Percentiles rank a stretch among this genome's conserved stretches.
phyloP scores from a whole-genome alignment of 23 red algal species.

The Gracilaria vermiculophylla region DNA sequence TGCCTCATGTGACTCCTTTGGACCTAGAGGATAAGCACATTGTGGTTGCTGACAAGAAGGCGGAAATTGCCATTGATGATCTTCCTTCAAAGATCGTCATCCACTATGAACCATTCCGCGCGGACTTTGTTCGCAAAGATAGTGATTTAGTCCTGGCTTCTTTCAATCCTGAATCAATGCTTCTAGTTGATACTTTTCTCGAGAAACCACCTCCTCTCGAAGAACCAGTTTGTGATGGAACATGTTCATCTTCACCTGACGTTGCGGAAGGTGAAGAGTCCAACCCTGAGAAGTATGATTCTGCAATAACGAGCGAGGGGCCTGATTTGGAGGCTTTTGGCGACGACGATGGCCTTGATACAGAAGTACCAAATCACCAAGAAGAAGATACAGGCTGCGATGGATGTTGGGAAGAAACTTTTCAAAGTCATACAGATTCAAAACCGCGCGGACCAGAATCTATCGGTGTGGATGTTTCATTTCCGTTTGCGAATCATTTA shows the following conservation, averaged over 20 bases:
- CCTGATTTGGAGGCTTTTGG: neutral
- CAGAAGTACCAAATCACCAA: neutral
- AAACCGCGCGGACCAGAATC: constrained; percentile 77
- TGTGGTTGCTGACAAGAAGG: neutral
- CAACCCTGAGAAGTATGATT: neutral
- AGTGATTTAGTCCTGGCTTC: neutral
- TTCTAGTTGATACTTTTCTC: constrained; percentile 25
- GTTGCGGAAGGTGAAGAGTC: neutral
- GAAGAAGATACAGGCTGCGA: constrained; percentile 35
- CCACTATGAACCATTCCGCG: constrained; percentile 19
- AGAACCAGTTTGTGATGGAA: neutral
- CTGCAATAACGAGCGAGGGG: neutral
- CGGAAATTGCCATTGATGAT: constrained; percentile 12
- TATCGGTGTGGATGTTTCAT: constrained; percentile 78
- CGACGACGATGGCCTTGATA: constrained; percentile 2
- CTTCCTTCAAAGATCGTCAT: constrained; percentile 1
- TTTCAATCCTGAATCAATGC: constrained; percentile 29
- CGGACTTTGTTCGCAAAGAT: neutral
- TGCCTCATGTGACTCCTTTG: constrained; percentile 6
- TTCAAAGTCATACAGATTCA: constrained; percentile 59
- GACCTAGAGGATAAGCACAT: neutral
- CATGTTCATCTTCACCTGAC: neutral
- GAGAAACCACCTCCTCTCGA: constrained; percentile 23
- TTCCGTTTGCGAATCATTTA: constrained; percentile 73
- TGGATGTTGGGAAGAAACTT: constrained; percentile 52